Evolutionary conservation across 2,329 filamentous ascomycete species (phyloP), one percentile per base, ranked within the genome.

Genomic region (Emydomyces testavorans): DNA sequence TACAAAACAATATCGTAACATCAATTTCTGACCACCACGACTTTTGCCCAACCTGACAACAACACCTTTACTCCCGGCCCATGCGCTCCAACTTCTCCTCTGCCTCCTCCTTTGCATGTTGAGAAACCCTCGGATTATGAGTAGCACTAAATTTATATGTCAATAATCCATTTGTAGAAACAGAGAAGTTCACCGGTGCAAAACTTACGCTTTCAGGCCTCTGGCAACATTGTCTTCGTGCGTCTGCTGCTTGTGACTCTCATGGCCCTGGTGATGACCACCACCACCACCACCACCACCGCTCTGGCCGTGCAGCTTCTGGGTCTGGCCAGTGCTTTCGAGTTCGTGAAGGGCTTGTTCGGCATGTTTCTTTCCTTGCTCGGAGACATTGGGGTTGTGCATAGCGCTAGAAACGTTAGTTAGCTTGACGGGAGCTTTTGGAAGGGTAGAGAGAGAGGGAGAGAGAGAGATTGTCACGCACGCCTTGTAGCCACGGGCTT

Each of bases 161-260:
- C n/a, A n/a, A n/a, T n/a, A n/a, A n/a, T n/a, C n/a, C n/a, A n/a
- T n/a, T n/a, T n/a, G n/a, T n/a, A n/a, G n/a, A n/a, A n/a, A n/a
- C n/a, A n/a, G n/a, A n/a, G n/a, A n/a, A n/a, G n/a, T n/a, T n/a
- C n/a, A n/a, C n/a, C n/a, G n/a, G n/a, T n/a, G n/a, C n/a, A n/a
- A n/a, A n/a, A n/a, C 53, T 52, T 44, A 54, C 53, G 53, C 51
- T 34, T 55, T 55, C 49, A 53, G 45, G 8, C 53, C 53, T 31
- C 53, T 43, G 28, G 52, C 49, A 18, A 52, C 51, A 15, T 53
- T 52, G 6, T 36, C 43, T 13, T 49, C 51, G 40, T 55, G 42
- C 35, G 8, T 37, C 52, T 11, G 35, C 40, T 4, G 16, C 43
- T 8, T 35, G 44, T 15, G 29, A 36, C 8, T 42, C 20, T 7